Evolutionary conservation across 345 rosid genomes (phyloP), one percentile per base, ranked within the genome.

Genomic region (Leavenworthia alabamica): DNA sequence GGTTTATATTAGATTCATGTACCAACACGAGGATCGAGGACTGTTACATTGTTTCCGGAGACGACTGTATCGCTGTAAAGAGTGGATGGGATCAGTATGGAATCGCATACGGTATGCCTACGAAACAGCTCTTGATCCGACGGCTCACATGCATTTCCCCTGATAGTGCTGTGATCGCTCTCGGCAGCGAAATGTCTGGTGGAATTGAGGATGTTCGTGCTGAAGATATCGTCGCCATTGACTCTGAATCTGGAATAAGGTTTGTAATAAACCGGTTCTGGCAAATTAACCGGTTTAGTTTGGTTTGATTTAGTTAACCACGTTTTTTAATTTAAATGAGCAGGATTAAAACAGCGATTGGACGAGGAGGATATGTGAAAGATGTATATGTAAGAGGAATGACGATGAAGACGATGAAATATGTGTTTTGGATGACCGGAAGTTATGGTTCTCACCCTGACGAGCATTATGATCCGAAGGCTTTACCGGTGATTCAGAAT

Each of bases 61-160:
- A 91, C 22, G 98, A 91, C 42, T 88, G 98, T 27, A 73, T 91
- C 7, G 98, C 98, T 0, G 76, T 91, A 14, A 91, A 91, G 72
- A 84, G 96, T 37, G 96, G 97, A 0, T 87, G 95, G 93, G 97
- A 90, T 50, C 72, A 90, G 69, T 90, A 83, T 41, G 96, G 96
- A 3, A 80, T 77, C 54, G 46, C 22, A 14, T 77, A 68, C 45
- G 84, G 80, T 53, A 86, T 84, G 89, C 91, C 98, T 1, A 80
- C 91, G 26, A 73, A 80, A 77, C 86, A 91, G 69, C 81, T 90
- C 3, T 68, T 80, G 26, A 74, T 90, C 74, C 79, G 94, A 62
- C 77, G 94, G 45, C 82, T 90, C 49, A 88, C 88, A 0, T 90
- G 96, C 76, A 83, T 88, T 58, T 90, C 97, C 3, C 97, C 97